Percentiles rank a stretch among this genome's conserved stretches.
These are phyloP conservation scores for Polychaeton citri DNA, from an alignment of 2,329 filamentous ascomycete genomes.

Conservation along the genomic window DNA sequence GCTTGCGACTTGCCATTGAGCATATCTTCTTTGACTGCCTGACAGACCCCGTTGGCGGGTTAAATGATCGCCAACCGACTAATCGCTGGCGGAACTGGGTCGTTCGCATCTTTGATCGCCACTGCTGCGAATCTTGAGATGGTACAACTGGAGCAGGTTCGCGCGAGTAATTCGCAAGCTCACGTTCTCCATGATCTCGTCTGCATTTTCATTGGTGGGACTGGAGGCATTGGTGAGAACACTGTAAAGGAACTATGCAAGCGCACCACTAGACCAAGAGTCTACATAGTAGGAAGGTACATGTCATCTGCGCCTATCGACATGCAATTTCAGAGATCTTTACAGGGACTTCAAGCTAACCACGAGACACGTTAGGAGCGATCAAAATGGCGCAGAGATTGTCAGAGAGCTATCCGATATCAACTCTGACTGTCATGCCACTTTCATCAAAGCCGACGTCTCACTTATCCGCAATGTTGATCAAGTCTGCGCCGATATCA, in stretches of 20 bases:
- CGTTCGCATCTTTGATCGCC: no score
- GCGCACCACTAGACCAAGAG: slow-evolving; percentile 23
- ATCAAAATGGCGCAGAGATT: slow-evolving; percentile 17
- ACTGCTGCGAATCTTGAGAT: slow-evolving; percentile 6
- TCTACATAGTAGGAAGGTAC: slow-evolving; percentile 31
- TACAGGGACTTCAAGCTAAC: background rate
- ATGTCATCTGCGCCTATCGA: background rate
- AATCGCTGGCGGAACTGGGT: no score
- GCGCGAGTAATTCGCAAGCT: slow-evolving; percentile 18
- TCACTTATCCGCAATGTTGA: slow-evolving; percentile 29
- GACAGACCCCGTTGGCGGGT: no score
- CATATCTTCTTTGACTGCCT: no score
- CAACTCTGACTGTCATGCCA: slow-evolving; percentile 24
- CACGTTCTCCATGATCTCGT: slow-evolving; percentile 18
- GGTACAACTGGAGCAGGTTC: slow-evolving; percentile 14
- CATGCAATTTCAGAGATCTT: background rate
- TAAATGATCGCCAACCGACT: no score
- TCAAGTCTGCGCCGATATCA: slow-evolving; percentile 34
- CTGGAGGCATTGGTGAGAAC: slow-evolving; percentile 29
- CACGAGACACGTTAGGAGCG: background rate
- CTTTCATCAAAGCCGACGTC: slow-evolving; percentile 31
- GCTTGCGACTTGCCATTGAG: no score
- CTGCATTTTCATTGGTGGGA: slow-evolving; percentile 28
- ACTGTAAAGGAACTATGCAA: slow-evolving; percentile 30
- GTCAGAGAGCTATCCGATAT: slow-evolving; percentile 24